Evolutionary conservation across 768 basidiomycete species (phyloP).

Genomic region (Asterophora parasitica): DNA sequence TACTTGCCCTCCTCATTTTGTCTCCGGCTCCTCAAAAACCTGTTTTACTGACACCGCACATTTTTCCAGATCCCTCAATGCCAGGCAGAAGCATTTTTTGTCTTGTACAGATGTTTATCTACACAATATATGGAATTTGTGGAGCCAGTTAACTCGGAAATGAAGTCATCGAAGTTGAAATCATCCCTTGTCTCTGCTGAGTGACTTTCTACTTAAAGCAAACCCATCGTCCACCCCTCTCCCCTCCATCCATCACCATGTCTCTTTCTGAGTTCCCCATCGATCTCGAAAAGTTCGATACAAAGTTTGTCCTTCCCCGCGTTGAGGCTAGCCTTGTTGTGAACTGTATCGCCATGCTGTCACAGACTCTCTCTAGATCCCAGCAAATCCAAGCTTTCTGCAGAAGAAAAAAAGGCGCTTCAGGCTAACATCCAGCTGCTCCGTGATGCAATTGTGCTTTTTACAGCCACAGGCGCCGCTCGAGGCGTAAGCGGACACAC

Average conservation of each 20-base stretch:
- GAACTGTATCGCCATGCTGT: background rate
- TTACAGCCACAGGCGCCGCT: constrained; percentile 82
- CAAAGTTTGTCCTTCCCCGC: constrained; percentile 39
- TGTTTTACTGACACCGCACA: no score
- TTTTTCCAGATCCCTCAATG: background rate
- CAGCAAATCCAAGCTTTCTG: constrained; percentile 52
- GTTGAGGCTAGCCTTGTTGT: background rate
- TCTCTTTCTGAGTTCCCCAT: constrained; percentile 57
- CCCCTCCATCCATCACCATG: constrained; percentile 16
- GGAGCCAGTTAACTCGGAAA: no score
- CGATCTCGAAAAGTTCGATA: constrained; percentile 68
- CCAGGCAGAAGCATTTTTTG: no score
- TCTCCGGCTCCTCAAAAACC: background rate
- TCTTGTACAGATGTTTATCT: no score
- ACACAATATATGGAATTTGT: no score
- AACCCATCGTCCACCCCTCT: background rate
- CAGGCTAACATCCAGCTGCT: constrained; percentile 72
- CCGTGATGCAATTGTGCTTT: constrained; percentile 81
- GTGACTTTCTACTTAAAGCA: background rate
- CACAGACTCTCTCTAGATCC: constrained; percentile 71
- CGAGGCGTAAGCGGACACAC: constrained; percentile 87
- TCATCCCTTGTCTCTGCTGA: background rate
- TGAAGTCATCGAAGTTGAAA: background rate
- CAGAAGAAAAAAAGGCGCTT: constrained; percentile 57
- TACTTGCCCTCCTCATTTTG: constrained; percentile 14